Evolutionary conservation across 768 basidiomycete species (phyloP).

Genomic region (Boletus sp.): DNA sequence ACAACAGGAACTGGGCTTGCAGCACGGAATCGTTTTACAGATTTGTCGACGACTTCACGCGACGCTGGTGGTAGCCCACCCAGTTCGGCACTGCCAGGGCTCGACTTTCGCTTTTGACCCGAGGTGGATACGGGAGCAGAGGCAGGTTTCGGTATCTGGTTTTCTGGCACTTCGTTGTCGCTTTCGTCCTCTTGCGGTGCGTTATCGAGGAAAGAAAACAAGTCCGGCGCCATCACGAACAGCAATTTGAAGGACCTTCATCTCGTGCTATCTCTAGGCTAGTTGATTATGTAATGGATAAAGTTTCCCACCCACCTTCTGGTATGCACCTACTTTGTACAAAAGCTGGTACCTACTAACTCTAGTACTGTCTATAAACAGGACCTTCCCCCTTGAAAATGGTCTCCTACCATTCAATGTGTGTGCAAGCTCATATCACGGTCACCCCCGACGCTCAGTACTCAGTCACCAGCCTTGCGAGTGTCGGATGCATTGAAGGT

Average conservation of each 20-base stretch:
- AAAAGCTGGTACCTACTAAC: no score
- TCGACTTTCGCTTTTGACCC: constrained; percentile 27
- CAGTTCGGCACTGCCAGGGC: constrained; percentile 4
- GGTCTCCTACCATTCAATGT: no score
- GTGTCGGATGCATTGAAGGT: no score
- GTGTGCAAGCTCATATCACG: no score
- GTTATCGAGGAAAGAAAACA: constrained; percentile 31
- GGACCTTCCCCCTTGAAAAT: no score
- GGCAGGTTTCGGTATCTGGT: background rate
- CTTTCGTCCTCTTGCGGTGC: constrained; percentile 24
- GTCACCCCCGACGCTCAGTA: no score
- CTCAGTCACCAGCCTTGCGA: no score
- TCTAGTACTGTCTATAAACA: no score
- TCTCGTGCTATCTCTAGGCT: background rate
- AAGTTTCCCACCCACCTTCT: background rate
- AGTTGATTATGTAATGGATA: constrained; percentile 6
- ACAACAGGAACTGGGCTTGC: constrained; percentile 69
- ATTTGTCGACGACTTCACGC: constrained; percentile 31
- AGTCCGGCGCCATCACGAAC: constrained; percentile 25
- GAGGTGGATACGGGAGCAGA: background rate
- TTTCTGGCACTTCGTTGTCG: constrained; percentile 19
- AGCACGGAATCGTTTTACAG: constrained; percentile 57
- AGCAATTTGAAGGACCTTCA: background rate
- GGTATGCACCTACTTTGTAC: no score
- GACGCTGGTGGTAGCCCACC: constrained; percentile 5